Conservation (phyloP, 208 protist genomes). For the Polymyxa betae region DNA sequence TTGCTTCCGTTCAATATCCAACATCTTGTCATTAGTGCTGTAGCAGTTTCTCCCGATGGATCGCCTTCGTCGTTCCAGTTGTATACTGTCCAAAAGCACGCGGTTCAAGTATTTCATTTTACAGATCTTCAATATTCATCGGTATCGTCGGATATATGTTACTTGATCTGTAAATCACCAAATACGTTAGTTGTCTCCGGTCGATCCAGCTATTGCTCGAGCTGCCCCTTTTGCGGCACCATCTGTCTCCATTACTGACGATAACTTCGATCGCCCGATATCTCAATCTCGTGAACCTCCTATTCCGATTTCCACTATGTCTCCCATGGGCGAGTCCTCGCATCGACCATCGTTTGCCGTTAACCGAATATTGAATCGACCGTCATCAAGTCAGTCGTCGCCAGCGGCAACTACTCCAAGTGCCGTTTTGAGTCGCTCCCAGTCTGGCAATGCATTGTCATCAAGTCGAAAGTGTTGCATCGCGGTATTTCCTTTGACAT, state of each 20-base stretch:
- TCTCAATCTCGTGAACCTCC: background rate
- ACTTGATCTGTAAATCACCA: background rate
- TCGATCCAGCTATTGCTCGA: background rate
- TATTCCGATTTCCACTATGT: background rate
- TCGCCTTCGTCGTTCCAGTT: background rate
- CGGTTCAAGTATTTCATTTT: background rate
- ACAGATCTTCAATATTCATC: background rate
- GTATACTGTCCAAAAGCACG: slow-evolving; percentile 6
- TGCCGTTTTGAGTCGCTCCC: background rate
- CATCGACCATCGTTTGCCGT: background rate
- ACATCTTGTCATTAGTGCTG: background rate
- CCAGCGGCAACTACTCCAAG: background rate
- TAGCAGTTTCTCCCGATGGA: background rate
- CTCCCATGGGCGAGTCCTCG: background rate
- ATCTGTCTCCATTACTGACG: background rate
- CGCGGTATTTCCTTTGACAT: background rate
- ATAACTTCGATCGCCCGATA: background rate
- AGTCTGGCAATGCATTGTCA: background rate
- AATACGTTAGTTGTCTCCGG: background rate
- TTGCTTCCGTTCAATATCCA: background rate
- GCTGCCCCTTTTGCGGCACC: background rate
- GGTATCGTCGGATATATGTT: background rate
- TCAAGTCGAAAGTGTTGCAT: background rate
- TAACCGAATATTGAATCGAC: background rate
- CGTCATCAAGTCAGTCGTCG: background rate